Evolutionary conservation across 371 early-diverging fungal genomes (phyloP).

Genomic region (Mucor plumbeus): DNA sequence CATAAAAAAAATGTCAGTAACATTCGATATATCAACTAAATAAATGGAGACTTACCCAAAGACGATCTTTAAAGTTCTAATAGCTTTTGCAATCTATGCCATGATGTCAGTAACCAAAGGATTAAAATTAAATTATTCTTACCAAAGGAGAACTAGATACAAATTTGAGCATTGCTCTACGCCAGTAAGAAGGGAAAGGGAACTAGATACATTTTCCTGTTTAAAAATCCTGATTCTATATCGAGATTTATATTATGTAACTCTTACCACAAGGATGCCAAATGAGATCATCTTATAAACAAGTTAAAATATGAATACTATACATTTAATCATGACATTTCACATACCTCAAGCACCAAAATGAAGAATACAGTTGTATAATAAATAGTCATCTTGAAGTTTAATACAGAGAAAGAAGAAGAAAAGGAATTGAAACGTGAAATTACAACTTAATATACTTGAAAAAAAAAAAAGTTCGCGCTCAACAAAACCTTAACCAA

Average conservation of each 20-base stretch:
- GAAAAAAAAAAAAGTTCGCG: neutral
- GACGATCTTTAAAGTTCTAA: slow-evolving; percentile 61
- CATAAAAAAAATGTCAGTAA: neutral
- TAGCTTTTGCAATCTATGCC: slow-evolving; percentile 50
- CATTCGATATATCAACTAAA: neutral
- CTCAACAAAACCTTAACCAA: neutral
- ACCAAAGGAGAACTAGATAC: slow-evolving; percentile 54
- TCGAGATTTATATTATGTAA: neutral
- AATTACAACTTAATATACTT: neutral
- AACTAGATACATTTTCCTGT: slow-evolving; percentile 36
- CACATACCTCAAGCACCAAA: slow-evolving; percentile 48
- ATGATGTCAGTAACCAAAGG: neutral
- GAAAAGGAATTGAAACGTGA: neutral
- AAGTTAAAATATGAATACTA: neutral
- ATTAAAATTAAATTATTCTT: slow-evolving; percentile 12
- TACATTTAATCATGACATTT: neutral
- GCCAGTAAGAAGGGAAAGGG: slow-evolving; percentile 68
- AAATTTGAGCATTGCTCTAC: slow-evolving; percentile 60
- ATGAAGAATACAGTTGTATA: slow-evolving; percentile 49
- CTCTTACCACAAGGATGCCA: slow-evolving; percentile 51
- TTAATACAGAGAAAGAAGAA: slow-evolving; percentile 6
- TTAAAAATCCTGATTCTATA: neutral
- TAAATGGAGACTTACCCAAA: slow-evolving; percentile 56
- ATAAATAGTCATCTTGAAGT: slow-evolving; percentile 52
- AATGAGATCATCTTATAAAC: slow-evolving; percentile 55